Conservation (phyloP, 2,329 filamentous ascomycete genomes). For the Trichoderma simmonsii region DNA sequence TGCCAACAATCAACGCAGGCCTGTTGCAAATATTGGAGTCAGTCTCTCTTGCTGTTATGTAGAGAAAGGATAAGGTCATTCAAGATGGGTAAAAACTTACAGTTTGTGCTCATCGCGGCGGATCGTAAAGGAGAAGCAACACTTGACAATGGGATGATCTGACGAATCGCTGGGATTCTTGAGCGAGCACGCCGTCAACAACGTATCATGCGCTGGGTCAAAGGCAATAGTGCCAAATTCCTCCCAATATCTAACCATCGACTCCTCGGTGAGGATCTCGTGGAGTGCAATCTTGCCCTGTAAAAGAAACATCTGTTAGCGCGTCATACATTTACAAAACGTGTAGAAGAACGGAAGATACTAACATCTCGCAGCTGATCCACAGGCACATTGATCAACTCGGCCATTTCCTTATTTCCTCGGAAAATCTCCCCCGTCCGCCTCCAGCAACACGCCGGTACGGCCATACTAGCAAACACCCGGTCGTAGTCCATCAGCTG, state of each 20-base stretch:
- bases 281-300: constrained; percentile 93
- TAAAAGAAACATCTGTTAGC: neutral
- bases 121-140: constrained; percentile 97
- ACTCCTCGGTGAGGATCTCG: constrained; percentile 92
- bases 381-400: constrained; percentile 88
- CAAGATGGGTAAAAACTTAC: constrained; percentile 53
- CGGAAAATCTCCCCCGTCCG: constrained; percentile 95
- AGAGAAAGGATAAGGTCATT: neutral
- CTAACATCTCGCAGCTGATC: constrained; percentile 86
- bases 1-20: constrained; percentile 91
- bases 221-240: constrained; percentile 98
- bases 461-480: constrained; percentile 98
- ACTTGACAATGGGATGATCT: constrained; percentile 73
- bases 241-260: constrained; percentile 96
- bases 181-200: constrained; percentile 87
- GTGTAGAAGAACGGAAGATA: neutral
- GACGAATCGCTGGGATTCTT: constrained; percentile 74
- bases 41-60: neutral
- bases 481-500: constrained; percentile 97
- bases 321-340: neutral
- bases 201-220: constrained; percentile 87
- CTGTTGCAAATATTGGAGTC: constrained; percentile 44
- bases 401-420: constrained; percentile 98
- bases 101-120: constrained; percentile 93
- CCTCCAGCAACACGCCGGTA: constrained; percentile 95